Base-by-base conservation (phyloP, 2,329 filamentous ascomycete species). In the Ceratocystis smalleyi region DNA sequence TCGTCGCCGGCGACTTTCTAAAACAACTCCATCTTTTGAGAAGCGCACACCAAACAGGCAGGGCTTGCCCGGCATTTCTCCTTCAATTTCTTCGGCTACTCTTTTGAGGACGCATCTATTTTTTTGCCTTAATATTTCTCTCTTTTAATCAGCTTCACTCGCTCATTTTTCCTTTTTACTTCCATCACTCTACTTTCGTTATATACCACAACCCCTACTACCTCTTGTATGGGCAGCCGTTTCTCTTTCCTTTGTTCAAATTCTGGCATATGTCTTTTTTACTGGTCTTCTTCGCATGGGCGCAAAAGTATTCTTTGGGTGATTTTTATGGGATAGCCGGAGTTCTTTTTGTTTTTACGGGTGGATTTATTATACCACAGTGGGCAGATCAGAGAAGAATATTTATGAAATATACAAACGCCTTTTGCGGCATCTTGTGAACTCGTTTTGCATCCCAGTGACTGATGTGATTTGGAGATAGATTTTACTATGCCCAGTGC, bases 1-100 rank as follows among this genome's bases (percentile, higher is more conserved):
- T 65, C 69, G 59, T 69, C 63, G 22, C 63, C 63, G 40, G 54
- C 51, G 49, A 47, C 62, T 24, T 67, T 63, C n/a, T 64, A 65
- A 66, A 59, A 15, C 19, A 27, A 17, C 19, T 62, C 10, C 0
- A 2, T 32, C 4, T 24, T 49, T 49, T 49, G 45, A 49, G 10
- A 30, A 40, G 3, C 10, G 35, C 35, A 40, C 35, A 40, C 35
- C 5, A 35, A 15, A 59, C 15, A 45, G 12, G 24, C 60, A 47
- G 45, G 45, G 19, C 45, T 63, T 32, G 45, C 17, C 27, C 51
- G 7, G 62, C 32, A 6, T 59, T 43, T 47, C 7, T 40, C 35
- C 12, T 40, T 40, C 35, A 12, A 35, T 40, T 59, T 62, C 62
- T 43, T 64, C 24, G 45, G 49, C 40, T 63, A 15, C 22, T 55